Percentiles rank a stretch among this genome's conserved stretches.
These are phyloP conservation scores for Cladosporium phlei DNA, from an alignment of 2,329 filamentous ascomycete genomes.

Conservation along the genomic window DNA sequence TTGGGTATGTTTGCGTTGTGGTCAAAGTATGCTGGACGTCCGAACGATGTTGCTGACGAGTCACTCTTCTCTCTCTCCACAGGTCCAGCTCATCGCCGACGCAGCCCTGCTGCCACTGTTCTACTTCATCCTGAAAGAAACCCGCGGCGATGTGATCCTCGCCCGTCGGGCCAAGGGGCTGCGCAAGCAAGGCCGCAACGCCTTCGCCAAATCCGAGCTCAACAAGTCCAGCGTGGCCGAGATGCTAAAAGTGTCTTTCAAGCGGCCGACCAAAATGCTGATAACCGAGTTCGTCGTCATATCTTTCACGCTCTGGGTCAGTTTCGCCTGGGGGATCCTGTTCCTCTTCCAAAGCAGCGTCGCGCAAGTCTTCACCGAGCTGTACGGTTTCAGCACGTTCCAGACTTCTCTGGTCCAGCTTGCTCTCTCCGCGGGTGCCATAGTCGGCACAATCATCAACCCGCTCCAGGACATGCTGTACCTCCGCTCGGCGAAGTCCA, in stretches of 20 bases:
- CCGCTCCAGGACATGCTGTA: constrained; percentile 16
- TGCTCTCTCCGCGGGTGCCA: constrained; percentile 38
- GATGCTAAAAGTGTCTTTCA: constrained; percentile 36
- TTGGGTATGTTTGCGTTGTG: constrained; percentile 20
- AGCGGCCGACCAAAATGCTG: constrained; percentile 40
- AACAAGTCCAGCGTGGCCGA: constrained; percentile 22
- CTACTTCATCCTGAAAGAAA: constrained; percentile 43
- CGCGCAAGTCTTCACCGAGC: constrained; percentile 42
- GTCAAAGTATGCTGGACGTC: too few species aligned
- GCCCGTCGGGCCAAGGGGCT: constrained; percentile 45
- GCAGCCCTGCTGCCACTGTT: constrained; percentile 26
- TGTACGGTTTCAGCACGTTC: constrained; percentile 39
- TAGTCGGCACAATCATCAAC: constrained; percentile 27
- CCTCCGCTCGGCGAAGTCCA: constrained; percentile 15
- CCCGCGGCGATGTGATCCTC: constrained; percentile 48
- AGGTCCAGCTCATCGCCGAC: constrained; percentile 30
- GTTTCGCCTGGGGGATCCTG: constrained; percentile 25
- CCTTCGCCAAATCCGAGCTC: constrained; percentile 43
- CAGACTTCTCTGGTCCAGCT: constrained; percentile 42
- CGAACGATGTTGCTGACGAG: constrained; percentile 23
- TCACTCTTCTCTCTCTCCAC: constrained; percentile 15
- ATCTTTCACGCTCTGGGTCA: constrained; percentile 42
- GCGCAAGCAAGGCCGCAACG: constrained; percentile 38
- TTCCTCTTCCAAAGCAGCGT: constrained; percentile 48
- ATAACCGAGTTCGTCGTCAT: constrained; percentile 46